These are phyloP conservation scores for Teratosphaeria pseudoeucalypti DNA, from an alignment of 2,329 filamentous ascomycete species.

Conservation along the genomic window DNA sequence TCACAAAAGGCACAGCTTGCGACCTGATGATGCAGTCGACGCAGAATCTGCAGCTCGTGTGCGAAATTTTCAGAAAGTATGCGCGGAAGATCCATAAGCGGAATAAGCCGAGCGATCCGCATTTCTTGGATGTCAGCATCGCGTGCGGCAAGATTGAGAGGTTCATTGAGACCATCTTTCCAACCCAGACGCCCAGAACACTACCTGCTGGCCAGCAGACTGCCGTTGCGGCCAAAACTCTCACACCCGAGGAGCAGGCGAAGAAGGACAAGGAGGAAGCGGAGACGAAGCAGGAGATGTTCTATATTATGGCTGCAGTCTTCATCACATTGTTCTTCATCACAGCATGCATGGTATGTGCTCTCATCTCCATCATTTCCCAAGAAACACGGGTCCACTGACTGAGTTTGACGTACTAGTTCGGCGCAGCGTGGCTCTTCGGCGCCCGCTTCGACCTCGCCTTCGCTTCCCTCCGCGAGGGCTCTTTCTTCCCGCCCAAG, in stretches of 20 bases:
- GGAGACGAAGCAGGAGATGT: constrained; percentile 45
- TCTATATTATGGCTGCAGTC: constrained; percentile 57
- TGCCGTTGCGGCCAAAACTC: constrained; percentile 9
- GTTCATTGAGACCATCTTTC: constrained; percentile 91
- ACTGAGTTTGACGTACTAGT: constrained; percentile 36
- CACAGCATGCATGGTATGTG: constrained; percentile 67
- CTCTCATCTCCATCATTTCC: not conserved
- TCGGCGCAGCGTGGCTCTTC: constrained; percentile 65
- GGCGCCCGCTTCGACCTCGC: constrained; percentile 75
- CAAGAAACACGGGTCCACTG: not conserved
- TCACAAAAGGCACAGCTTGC: constrained; percentile 90
- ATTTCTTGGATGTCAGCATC: constrained; percentile 83
- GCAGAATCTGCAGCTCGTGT: constrained; percentile 74
- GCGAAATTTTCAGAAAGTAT: constrained; percentile 71
- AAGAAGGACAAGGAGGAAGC: constrained; percentile 42
- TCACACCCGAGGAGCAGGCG: constrained; percentile 45
- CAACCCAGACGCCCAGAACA: constrained; percentile 62
- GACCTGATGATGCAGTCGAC: constrained; percentile 85
- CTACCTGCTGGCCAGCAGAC: constrained; percentile 7
- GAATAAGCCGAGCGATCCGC: constrained; percentile 87
- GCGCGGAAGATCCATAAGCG: constrained; percentile 76
- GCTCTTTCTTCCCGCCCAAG: constrained; percentile 34
- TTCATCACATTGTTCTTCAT: constrained; percentile 60
- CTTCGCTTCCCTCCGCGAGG: constrained; percentile 43
- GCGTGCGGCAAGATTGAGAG: constrained; percentile 90